Base-by-base conservation (phyloP, 108 stramenopile species). In the Fragilariopsis cylindrus region DNA sequence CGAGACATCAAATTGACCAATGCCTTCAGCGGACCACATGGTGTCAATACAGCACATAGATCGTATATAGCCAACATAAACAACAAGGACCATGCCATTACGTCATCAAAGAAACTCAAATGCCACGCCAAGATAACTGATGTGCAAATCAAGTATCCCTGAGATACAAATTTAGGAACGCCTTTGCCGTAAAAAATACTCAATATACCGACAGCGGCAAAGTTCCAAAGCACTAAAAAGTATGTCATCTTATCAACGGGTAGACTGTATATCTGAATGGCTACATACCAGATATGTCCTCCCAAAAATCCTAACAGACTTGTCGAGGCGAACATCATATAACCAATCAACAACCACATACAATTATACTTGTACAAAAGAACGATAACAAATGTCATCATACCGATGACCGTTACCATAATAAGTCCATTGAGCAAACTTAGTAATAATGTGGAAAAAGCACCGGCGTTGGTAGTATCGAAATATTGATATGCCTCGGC, bases 81-180 rank as follows among this genome's bases (percentile, higher is more conserved):
- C 16, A 99, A 76, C 11, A 99, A 84, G 5, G 93, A 88, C 98
- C 98, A 99, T 7, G 95, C 87, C 1, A 95, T 97, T 74, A 91
- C 97, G 50, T 92, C 94, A 66, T 97, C 96, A 72, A 99, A 96
- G 54, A 89, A 91, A 7, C 78, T 79, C 64, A 99, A 76, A 56
- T 97, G 96, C 97, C 97, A 99, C 5, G 97, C 95, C 68, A 99
- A 85, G 76, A 99, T 97, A 42, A 96, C 92, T 7, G 95, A 93
- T 4, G 96, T 96, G 3, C 78, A 76, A 48, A 99, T 87, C 49
- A 98, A 79, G 77, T 99, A 99, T 7, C 74, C 86, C 78, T 99
- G 97, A 1, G 97, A 92, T 13, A 99, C 78, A 60, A 64, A 74
- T 4, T 88, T 84, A 48, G 97, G 96, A 39, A 97, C 91, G 42